These are phyloP conservation scores for Acer negundo DNA, from an alignment of 345 rosid genomes.

Conservation along the genomic window DNA sequence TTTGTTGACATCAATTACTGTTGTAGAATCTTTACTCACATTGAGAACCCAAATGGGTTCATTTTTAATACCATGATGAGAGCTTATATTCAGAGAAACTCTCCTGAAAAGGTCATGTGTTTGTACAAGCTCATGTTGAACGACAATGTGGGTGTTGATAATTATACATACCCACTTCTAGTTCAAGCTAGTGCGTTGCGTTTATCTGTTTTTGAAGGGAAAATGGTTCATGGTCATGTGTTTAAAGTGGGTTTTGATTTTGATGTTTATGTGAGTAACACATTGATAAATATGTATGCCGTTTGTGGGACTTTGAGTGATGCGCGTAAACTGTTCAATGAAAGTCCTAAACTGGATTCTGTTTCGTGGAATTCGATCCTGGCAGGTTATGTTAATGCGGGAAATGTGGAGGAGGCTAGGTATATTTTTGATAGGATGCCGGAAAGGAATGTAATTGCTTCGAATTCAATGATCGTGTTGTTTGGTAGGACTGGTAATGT, in stretches of 20 bases:
- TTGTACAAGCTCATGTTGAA: slow-evolving; percentile 50
- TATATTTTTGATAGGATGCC: slow-evolving; percentile 47
- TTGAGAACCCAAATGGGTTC: slow-evolving; percentile 50
- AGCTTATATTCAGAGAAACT: slow-evolving; percentile 35
- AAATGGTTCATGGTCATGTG: slow-evolving; percentile 46
- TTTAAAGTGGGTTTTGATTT: slow-evolving; percentile 43
- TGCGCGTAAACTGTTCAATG: slow-evolving; percentile 52
- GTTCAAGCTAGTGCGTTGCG: slow-evolving; percentile 47
- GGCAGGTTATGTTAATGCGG: slow-evolving; percentile 50
- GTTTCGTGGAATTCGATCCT: slow-evolving; percentile 67
- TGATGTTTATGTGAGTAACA: slow-evolving; percentile 54
- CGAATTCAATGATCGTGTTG: slow-evolving; percentile 65
- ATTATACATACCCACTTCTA: slow-evolving; percentile 52
- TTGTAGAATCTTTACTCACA: slow-evolving; percentile 33
- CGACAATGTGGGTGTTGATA: slow-evolving; percentile 36
- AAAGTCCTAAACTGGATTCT: slow-evolving; percentile 45
- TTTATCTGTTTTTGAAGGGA: slow-evolving; percentile 43
- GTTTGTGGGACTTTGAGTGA: slow-evolving; percentile 41
- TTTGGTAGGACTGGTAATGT: slow-evolving; percentile 45
- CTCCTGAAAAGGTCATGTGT: slow-evolving; percentile 31
- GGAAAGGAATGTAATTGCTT: slow-evolving; percentile 47
- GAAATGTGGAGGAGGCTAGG: slow-evolving; percentile 47
- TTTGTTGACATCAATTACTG: slow-evolving; percentile 39
- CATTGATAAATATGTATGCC: slow-evolving; percentile 48
- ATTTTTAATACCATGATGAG: slow-evolving; percentile 56